phyloP scores from a whole-genome alignment of 257 asterid genomes.

The Solanum phureja region DNA sequence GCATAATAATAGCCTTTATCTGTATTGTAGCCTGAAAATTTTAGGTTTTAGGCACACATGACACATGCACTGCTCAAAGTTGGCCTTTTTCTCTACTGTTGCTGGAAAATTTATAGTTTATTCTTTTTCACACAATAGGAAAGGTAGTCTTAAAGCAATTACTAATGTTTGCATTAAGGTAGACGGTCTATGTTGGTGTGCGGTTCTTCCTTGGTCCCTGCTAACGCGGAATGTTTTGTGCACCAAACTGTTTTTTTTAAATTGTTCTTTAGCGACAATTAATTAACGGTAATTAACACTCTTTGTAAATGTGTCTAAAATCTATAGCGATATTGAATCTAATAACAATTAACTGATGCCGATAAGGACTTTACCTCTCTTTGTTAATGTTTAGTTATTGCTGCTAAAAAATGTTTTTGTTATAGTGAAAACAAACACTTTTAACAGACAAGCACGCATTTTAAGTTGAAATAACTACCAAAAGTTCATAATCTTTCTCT shows the following conservation, averaged over 20 bases:
- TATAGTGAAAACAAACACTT: neutral
- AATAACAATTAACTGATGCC: no score
- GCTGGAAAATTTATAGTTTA: neutral
- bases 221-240: accelerated
- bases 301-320: no score
- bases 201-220: accelerated
- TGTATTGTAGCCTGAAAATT: neutral
- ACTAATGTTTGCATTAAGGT: neutral
- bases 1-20: neutral
- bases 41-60: neutral
- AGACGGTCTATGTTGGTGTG: neutral
- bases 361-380: no score
- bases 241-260: accelerated
- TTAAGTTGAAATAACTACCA: neutral
- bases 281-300: no score
- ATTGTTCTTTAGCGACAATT: neutral
- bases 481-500: neutral
- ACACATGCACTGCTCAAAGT: neutral
- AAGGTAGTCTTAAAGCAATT: neutral
- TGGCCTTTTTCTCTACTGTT: neutral
- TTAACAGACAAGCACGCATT: neutral
- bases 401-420: no score
- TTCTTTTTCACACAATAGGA: neutral
- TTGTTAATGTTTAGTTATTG: no score
- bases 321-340: no score